Evolutionary conservation across 2,329 filamentous ascomycete genomes (phyloP), one percentile per base, ranked within the genome.

Genomic region (Escovopsis weberi): DNA sequence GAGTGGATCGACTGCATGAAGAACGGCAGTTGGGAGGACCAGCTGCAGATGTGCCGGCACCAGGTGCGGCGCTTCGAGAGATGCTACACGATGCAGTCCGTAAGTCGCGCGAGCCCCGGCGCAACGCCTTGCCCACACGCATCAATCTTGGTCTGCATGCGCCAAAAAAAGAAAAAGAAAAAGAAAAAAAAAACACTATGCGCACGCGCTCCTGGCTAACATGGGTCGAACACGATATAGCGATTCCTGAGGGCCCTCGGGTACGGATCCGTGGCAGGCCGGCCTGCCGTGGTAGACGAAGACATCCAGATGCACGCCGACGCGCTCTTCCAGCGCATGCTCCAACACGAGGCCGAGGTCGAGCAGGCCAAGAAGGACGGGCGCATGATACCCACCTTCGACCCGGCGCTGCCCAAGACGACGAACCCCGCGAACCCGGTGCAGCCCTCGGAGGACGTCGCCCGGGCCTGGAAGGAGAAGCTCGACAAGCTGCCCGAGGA

Each of bases 261-360:
- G 4, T 96, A 95, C 58, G 73, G 93, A 32, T 75, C 77, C 7
- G 76, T 75, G 26, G 67, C 75, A 47, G 74, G 82, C 37, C 74
- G 79, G 19, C 67, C 80, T 8, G 65, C 71, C 0, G 72, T 79
- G 28, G 72, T 84, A 41, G 84, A 94, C 53, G 88, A 95, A 59
- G 76, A 82, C 51, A 86, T 98, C 47, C 91, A 96, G 63, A 85
- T 96, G 80, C 88, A 95, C 60, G 89, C 89, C 45, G 91, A 98
- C 65, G 77, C 76, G 48, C 70, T 98, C 35, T 98, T 87, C 62
- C 83, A 89, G 55, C 78, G 82, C 52, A 86, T 96, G 80, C 62
- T 94, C 33, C 73, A 77, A 47, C 86, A 94, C 58, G 89, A 98
- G 62, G 69, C 68, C 18, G 74, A 72, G 48, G 77, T 84, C n/a